phyloP scores from a whole-genome alignment of 208 protist genomes.

The Trypanosoma caninum region DNA sequence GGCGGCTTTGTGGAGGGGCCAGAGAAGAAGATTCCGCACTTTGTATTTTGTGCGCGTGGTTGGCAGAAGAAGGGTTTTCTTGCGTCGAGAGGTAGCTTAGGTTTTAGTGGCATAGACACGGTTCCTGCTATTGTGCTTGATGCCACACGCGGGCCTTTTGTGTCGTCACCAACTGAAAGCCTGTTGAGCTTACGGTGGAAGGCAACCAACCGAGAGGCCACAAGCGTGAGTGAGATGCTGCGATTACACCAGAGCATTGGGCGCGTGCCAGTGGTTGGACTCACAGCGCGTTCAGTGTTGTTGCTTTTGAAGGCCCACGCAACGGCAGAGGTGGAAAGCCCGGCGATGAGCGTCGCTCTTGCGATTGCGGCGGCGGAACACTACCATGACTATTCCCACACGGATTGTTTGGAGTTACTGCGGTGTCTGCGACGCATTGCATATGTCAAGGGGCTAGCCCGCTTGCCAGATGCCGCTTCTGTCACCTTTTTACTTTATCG shows the following conservation, averaged over 20 bases:
- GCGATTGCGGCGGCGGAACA: constrained; percentile 73
- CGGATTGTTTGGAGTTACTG: constrained; percentile 76
- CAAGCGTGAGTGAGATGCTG: constrained; percentile 49
- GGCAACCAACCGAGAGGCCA: constrained; percentile 52
- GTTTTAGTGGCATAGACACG: constrained; percentile 72
- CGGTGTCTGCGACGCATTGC: constrained; percentile 76
- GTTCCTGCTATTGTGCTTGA: constrained; percentile 69
- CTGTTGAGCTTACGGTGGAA: constrained; percentile 74
- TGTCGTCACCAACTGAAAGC: constrained; percentile 42
- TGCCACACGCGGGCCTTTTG: constrained; percentile 63
- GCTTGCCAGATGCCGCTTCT: constrained; percentile 12
- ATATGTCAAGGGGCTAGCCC: constrained; percentile 50
- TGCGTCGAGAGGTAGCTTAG: constrained; percentile 25
- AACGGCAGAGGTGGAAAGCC: constrained; percentile 67
- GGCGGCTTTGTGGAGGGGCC: constrained; percentile 12
- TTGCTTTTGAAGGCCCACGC: constrained; percentile 68
- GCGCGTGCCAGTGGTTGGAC: constrained; percentile 42
- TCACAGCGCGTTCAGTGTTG: constrained; percentile 51
- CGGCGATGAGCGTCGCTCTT: constrained; percentile 65
- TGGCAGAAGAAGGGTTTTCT: constrained; percentile 7
- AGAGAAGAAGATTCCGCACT: constrained; percentile 10
- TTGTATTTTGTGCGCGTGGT: constrained; percentile 16
- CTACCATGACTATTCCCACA: constrained; percentile 53
- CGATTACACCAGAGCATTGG: constrained; percentile 42
- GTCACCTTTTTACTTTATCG: constrained; percentile 37